These are phyloP conservation scores for Babesia bovis DNA, from an alignment of 169 alveolate genomes.

Conservation along the genomic window DNA sequence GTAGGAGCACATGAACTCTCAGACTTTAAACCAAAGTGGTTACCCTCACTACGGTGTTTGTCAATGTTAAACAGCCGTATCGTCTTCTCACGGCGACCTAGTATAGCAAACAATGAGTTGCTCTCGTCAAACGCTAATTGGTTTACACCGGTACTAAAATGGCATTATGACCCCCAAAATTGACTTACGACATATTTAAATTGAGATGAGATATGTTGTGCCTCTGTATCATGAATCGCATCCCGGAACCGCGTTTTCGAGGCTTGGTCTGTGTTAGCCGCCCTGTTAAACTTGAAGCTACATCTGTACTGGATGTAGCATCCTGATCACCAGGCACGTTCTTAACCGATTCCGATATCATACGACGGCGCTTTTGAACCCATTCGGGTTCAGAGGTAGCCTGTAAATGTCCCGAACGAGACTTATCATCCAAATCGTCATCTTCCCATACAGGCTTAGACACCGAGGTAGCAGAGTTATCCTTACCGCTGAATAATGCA, in stretches of 20 bases:
- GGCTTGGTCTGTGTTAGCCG: conserved; percentile 52
- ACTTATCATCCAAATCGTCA: conserved; percentile 36
- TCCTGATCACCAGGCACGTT: background rate
- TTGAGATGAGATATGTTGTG: conserved; percentile 19
- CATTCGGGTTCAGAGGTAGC: conserved; percentile 53
- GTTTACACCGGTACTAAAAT: conserved; percentile 29
- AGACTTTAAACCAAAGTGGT: conserved; percentile 20
- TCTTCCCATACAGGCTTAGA: conserved; percentile 48
- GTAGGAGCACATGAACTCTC: background rate
- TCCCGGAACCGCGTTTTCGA: conserved; percentile 25
- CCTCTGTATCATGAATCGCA: conserved; percentile 39
- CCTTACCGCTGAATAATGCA: background rate
- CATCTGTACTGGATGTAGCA: background rate
- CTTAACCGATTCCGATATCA: background rate
- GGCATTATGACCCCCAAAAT: background rate
- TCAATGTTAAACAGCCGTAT: conserved; percentile 31
- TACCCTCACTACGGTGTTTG: conserved; percentile 13
- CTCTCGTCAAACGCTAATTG: conserved; percentile 32
- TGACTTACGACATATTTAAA: conserved; percentile 17
- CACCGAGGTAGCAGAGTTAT: background rate
- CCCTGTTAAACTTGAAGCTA: conserved; percentile 23
- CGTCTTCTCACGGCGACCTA: conserved; percentile 39
- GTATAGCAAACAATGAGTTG: conserved; percentile 20
- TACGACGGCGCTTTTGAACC: conserved; percentile 49
- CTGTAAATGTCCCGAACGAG: background rate